Evolutionary conservation across 2,329 filamentous ascomycete genomes (phyloP).

Genomic region (Phaeomoniella chlamydospora): DNA sequence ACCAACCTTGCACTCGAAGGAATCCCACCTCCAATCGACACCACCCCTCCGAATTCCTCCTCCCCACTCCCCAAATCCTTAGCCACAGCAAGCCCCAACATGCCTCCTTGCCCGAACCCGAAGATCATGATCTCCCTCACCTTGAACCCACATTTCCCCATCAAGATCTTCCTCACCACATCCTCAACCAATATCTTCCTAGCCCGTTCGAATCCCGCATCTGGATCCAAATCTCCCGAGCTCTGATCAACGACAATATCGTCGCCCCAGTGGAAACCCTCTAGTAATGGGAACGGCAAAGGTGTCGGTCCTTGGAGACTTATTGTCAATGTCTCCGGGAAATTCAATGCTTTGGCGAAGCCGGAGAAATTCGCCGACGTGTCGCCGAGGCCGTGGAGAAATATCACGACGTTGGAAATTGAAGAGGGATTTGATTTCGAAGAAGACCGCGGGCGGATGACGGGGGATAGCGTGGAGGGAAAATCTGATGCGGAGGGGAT

Average conservation of each 20-base stretch:
- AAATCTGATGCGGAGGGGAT: slow-evolving; percentile 30
- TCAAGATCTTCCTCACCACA: slow-evolving; percentile 36
- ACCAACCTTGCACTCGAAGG: slow-evolving; percentile 18
- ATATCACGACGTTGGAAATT: slow-evolving; percentile 53
- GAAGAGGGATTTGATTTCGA: slow-evolving; percentile 19
- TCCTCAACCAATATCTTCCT: slow-evolving; percentile 31
- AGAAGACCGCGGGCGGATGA: slow-evolving; percentile 24
- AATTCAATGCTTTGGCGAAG: slow-evolving; percentile 53
- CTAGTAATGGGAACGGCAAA: slow-evolving; percentile 48
- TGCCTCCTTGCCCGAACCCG: slow-evolving; percentile 55
- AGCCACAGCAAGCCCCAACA: slow-evolving; percentile 43
- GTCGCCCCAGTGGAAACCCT: slow-evolving; percentile 56
- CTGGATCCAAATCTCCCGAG: slow-evolving; percentile 42
- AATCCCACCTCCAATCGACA: slow-evolving; percentile 27
- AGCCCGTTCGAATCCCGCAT: slow-evolving; percentile 45
- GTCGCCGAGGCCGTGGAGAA: slow-evolving; percentile 78
- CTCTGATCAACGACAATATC: slow-evolving; percentile 40
- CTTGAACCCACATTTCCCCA: slow-evolving; percentile 45
- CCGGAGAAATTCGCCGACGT: slow-evolving; percentile 51
- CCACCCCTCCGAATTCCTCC: slow-evolving; percentile 19
- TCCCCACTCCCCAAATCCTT: slow-evolving; percentile 26
- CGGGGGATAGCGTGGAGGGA: slow-evolving; percentile 24
- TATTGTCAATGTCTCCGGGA: slow-evolving; percentile 66
- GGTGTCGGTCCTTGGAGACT: slow-evolving; percentile 56
- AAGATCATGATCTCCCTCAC: slow-evolving; percentile 47